These are phyloP conservation scores for Coniochaeta sp. DNA, from an alignment of 2,329 filamentous ascomycete species.

Conservation along the genomic window DNA sequence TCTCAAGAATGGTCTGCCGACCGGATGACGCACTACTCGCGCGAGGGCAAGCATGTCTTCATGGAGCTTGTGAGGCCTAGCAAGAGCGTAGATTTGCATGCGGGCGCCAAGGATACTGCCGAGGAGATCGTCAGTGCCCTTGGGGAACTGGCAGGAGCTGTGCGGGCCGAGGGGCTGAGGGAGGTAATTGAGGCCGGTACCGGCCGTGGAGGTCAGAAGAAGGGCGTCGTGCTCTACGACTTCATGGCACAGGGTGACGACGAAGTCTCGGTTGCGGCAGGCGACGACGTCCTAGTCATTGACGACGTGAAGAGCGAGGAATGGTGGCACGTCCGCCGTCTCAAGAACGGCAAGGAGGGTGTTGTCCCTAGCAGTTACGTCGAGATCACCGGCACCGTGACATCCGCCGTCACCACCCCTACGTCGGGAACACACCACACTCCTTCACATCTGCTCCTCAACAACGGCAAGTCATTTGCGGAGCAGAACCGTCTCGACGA, in stretches of 20 bases:
- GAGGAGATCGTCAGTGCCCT: conserved; percentile 85
- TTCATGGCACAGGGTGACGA: conserved; percentile 96
- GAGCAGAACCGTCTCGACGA: conserved; percentile 77
- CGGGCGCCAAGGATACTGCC: conserved; percentile 93
- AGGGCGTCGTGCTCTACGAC: conserved; percentile 83
- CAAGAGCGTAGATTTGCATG: conserved; percentile 94
- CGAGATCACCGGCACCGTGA: conserved; percentile 67
- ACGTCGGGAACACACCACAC: conserved; percentile 31
- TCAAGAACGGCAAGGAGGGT: conserved; percentile 90
- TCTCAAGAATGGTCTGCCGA: conserved; percentile 92
- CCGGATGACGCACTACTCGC: conserved; percentile 90
- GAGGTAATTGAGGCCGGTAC: conserved; percentile 81
- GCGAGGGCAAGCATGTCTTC: conserved; percentile 97
- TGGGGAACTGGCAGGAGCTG: conserved; percentile 81
- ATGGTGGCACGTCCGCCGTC: conserved; percentile 91
- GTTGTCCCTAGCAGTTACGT: conserved; percentile 97
- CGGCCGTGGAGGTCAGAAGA: conserved; percentile 59
- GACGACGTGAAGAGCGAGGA: conserved; percentile 92
- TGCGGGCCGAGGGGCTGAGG: conserved; percentile 72
- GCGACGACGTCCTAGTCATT: conserved; percentile 84
- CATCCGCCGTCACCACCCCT: neutral
- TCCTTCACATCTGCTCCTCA: conserved; percentile 43
- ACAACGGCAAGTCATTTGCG: conserved; percentile 54
- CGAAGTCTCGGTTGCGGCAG: conserved; percentile 84
- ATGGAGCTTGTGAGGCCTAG: conserved; percentile 86